Evolutionary conservation across 441 rosid species (phyloP).

Genomic region (Populus hybrid): DNA sequence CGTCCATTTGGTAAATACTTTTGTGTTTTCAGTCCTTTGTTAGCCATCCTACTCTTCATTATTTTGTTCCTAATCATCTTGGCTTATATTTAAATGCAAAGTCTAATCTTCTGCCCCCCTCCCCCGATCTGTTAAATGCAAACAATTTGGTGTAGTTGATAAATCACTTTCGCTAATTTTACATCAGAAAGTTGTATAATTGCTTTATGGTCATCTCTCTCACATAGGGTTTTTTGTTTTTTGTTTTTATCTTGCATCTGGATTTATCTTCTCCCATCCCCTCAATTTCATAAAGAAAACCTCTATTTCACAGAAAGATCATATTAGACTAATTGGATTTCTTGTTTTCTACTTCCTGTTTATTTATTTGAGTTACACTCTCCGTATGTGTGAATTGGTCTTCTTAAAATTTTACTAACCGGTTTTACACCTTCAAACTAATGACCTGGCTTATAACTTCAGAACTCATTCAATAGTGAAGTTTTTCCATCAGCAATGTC

Average conservation of each 20-base stretch:
- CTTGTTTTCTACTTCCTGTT: too few species aligned
- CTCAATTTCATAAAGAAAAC: not conserved
- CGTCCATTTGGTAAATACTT: slow-evolving; percentile 64
- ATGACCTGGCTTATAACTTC: not conserved
- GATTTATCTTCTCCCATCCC: not conserved
- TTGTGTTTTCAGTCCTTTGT: not conserved
- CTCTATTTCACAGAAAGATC: not conserved
- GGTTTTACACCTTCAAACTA: not conserved
- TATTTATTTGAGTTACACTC: not conserved
- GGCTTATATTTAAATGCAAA: not conserved
- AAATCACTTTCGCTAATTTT: not conserved
- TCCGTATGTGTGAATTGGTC: not conserved
- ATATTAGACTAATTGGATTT: too few species aligned
- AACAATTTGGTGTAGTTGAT: not conserved
- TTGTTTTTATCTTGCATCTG: not conserved
- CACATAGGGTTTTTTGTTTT: not conserved
- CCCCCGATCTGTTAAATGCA: too few species aligned
- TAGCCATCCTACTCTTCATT: not conserved
- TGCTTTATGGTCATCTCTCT: not conserved
- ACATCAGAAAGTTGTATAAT: not conserved
- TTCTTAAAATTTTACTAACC: too few species aligned
- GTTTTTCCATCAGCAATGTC: not conserved
- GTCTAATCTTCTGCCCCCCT: too few species aligned
- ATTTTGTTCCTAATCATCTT: not conserved
- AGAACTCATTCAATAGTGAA: not conserved